Conservation (phyloP, 768 basidiomycete genomes). For the Pleurotus tuber-regium region DNA sequence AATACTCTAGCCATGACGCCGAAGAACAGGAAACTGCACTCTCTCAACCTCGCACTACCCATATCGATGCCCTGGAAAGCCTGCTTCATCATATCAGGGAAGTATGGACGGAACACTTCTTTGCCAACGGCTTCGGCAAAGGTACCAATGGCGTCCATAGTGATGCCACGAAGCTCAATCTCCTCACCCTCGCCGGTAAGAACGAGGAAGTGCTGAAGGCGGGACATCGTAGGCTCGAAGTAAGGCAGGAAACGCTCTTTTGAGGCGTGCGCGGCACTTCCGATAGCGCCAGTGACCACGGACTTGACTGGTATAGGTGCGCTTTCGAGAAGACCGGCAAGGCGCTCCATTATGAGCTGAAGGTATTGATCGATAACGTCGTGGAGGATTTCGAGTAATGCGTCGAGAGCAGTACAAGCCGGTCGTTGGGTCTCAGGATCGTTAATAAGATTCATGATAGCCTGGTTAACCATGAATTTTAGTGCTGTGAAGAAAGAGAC, state of each 20-base stretch:
- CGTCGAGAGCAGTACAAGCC: constrained; percentile 97
- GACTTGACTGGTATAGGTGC: constrained; percentile 88
- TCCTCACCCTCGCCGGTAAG: constrained; percentile 89
- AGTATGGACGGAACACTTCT: constrained; percentile 93
- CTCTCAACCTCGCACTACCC: constrained; percentile 83
- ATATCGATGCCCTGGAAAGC: constrained; percentile 89
- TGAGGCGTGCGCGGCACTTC: constrained; percentile 95
- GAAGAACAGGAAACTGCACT: constrained; percentile 98
- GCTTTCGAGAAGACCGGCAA: constrained; percentile 80
- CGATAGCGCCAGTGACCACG: constrained; percentile 96
- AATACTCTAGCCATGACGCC: constrained; percentile 98
- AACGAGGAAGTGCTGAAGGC: constrained; percentile 84
- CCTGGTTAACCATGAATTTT: constrained; percentile 36
- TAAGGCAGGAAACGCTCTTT: constrained; percentile 89
- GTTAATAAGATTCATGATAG: constrained; percentile 88
- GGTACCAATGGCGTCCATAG: constrained; percentile 98
- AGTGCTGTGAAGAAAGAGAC: constrained; percentile 3
- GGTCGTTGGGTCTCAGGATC: constrained; percentile 84
- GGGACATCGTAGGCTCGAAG: constrained; percentile 89
- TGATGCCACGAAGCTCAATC: constrained; percentile 91
- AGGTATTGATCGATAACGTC: constrained; percentile 91
- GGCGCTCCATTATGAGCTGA: constrained; percentile 90
- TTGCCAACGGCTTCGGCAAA: constrained; percentile 96
- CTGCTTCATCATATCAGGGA: constrained; percentile 93
- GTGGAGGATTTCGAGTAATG: constrained; percentile 90